Percentiles rank a stretch among this genome's conserved stretches.
These are phyloP conservation scores for Chalaropsis thielavioides DNA, from an alignment of 2,329 filamentous ascomycete species.

Conservation along the genomic window DNA sequence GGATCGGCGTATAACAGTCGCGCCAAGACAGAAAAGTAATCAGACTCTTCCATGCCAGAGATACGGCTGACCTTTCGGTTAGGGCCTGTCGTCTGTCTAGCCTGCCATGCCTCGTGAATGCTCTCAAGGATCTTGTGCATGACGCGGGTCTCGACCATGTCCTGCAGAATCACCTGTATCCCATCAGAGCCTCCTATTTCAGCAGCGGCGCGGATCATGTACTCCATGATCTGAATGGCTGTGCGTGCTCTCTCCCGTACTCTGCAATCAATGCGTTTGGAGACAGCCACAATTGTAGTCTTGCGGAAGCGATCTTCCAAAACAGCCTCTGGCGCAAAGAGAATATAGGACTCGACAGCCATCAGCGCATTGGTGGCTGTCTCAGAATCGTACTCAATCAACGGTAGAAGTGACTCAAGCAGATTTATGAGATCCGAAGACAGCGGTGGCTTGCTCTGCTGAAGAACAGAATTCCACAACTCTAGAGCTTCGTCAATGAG, in stretches of 20 bases:
- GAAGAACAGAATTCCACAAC: constrained; percentile 65
- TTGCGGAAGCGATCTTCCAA: constrained; percentile 41
- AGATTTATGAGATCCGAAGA: constrained; percentile 48
- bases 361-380: constrained; percentile 47
- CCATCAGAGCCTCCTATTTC: constrained; percentile 47
- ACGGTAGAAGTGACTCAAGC: constrained; percentile 46
- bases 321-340: constrained; percentile 54
- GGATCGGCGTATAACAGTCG: constrained; percentile 64
- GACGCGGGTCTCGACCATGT: constrained; percentile 50
- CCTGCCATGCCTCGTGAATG: constrained; percentile 54
- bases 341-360: constrained; percentile 55
- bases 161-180: constrained; percentile 47
- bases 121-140: constrained; percentile 49
- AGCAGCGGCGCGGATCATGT: constrained; percentile 48
- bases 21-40: constrained; percentile 73
- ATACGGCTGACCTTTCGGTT: constrained; percentile 55
- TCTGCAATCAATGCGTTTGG: constrained; percentile 35
- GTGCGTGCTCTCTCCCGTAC: constrained; percentile 45
- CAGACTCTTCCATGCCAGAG: constrained; percentile 61
- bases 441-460: constrained; percentile 48
- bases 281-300: constrained; percentile 36
- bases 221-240: constrained; percentile 47
- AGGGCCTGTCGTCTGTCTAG: constrained; percentile 70
- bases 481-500: constrained; percentile 86
- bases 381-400: constrained; percentile 52